These are phyloP conservation scores for Trichoderma oligosporum DNA, from an alignment of 2,329 filamentous ascomycete species.

Conservation along the genomic window DNA sequence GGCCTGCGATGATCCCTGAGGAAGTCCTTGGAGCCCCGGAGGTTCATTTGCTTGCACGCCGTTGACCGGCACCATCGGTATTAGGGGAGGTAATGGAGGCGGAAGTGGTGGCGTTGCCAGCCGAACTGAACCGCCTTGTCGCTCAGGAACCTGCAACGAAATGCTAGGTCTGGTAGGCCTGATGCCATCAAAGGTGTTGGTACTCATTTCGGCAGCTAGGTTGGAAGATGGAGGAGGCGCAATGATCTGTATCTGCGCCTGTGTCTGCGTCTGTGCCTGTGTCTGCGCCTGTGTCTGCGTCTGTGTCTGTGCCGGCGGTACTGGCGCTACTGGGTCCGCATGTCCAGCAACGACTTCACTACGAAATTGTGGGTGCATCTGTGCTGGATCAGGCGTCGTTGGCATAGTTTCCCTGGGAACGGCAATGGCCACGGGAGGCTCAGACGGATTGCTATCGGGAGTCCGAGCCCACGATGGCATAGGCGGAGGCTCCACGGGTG, in stretches of 20 bases:
- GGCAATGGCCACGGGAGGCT: constrained; percentile 28
- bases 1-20: background rate
- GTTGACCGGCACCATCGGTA: constrained; percentile 51
- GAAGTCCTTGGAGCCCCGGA: background rate
- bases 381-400: background rate
- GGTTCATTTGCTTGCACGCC: constrained; percentile 30
- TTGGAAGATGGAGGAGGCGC: background rate
- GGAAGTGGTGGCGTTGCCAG: constrained; percentile 55
- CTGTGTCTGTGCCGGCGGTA: background rate
- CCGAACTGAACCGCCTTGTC: constrained; percentile 56
- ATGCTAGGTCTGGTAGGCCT: constrained; percentile 38
- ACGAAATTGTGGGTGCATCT: constrained; percentile 10
- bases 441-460: constrained; percentile 41
- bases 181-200: constrained; percentile 16
- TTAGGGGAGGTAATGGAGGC: constrained; percentile 32
- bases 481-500: constrained; percentile 58
- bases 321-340: background rate
- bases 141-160: constrained; percentile 44
- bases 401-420: background rate
- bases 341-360: constrained; percentile 5
- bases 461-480: constrained; percentile 55
- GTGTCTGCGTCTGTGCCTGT: background rate
- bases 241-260: background rate
- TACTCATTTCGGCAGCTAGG: background rate
- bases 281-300: background rate